A percentile compares a stretch with the other conserved stretches of the same genome.
Evolutionary conservation across 2,329 filamentous ascomycete species (phyloP).

Genomic region (Rutstroemia sp.): DNA sequence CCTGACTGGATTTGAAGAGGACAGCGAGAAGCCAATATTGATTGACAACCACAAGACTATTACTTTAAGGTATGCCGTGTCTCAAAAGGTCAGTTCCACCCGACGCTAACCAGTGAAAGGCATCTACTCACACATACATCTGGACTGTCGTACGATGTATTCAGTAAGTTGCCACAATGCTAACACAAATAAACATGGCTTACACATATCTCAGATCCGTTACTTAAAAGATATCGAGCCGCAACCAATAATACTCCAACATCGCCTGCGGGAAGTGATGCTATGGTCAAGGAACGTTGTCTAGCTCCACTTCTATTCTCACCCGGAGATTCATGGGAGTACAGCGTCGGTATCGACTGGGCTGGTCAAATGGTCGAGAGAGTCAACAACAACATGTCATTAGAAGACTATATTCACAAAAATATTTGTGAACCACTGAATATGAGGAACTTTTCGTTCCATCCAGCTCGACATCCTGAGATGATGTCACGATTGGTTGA

Average conservation of each 20-base stretch:
- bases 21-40: constrained; percentile 15
- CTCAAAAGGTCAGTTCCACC: background rate
- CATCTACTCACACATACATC: constrained; percentile 24
- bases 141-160: constrained; percentile 21
- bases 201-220: background rate
- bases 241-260: background rate
- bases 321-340: constrained; percentile 55
- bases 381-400: constrained; percentile 12
- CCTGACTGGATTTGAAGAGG: constrained; percentile 22
- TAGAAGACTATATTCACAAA: constrained; percentile 37
- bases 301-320: constrained; percentile 50
- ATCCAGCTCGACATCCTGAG: constrained; percentile 11
- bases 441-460: constrained; percentile 19
- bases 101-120: constrained; percentile 9
- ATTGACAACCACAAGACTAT: constrained; percentile 19
- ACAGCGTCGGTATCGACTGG: constrained; percentile 47
- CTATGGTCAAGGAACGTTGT: constrained; percentile 3
- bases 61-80: constrained; percentile 22
- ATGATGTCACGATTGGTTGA: constrained; percentile 15
- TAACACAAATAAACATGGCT: background rate
- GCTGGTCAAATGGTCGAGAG: constrained; percentile 44
- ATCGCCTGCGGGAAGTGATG: background rate
- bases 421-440: constrained; percentile 33
- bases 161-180: constrained; percentile 12
- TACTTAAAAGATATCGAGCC: constrained; percentile 12